Base-by-base conservation (phyloP, 805 yeast genomes). In the Sungouiozyma ichnusensis region DNA sequence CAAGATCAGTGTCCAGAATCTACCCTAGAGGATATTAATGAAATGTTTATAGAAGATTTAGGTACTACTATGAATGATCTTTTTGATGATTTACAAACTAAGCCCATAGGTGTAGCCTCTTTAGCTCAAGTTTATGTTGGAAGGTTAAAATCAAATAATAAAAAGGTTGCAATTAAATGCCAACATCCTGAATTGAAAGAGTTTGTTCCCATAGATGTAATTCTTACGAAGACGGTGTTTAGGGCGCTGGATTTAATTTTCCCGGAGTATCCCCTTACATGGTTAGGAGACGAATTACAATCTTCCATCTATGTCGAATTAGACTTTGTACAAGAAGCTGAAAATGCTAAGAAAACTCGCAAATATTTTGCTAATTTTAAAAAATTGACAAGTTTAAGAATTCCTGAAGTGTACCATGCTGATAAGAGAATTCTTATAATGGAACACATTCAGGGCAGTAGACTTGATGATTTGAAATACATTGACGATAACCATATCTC, bases 271-370 rank as follows among this genome's bases (percentile, higher is more conserved):
- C 95, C 97, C 0, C 64, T 94, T 50, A 76, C 81, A 3, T 92
- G 98, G 98, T 69, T 92, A n/a, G 85, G 95, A 13, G 96, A 92
- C 44, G 98, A 92, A 62, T 68, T 92, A 60, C 85, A 84, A 53
- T 71, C 70, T 29, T 85, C 95, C 1, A 87, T 92, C 41, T 87
- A 71, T 56, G 87, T 84, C n/a, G 99, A 92, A 61, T 69, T 92
- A 38, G 86, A 92, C 64, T 92, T 92, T 64, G 71, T 74, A 11
- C 79, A 80, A 50, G 99, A 92, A 60, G 96, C 96, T 2, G 63
- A 66, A 42, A 90, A 92, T 61, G 85, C 97, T 1, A 59, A 62
- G 20, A 68, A 65, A n/a, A 86, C 97, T 0, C 72, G 72, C 9
- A 68, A 71, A 36, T 79, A 84, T 58, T 92, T 92, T 58, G 40